phyloP scores from a whole-genome alignment of 805 yeast genomes.

The Cyberlindnera maritima region DNA sequence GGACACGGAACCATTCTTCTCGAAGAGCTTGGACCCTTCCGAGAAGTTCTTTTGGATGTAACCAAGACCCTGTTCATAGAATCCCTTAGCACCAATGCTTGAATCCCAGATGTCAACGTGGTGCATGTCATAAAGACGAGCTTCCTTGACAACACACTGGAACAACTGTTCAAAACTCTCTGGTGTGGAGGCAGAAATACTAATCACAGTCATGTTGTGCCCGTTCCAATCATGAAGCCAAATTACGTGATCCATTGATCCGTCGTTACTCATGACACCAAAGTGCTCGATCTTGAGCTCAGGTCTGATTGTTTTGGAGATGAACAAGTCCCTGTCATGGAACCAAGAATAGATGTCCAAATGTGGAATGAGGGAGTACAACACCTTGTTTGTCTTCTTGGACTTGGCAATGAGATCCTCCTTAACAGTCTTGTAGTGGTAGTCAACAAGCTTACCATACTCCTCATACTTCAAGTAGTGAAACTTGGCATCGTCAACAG shows the following conservation, averaged over 20 bases:
- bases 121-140: constrained; percentile 26
- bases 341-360: constrained; percentile 42
- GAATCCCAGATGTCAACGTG: constrained; percentile 39
- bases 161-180: constrained; percentile 29
- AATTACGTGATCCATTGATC: constrained; percentile 33
- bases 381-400: constrained; percentile 20
- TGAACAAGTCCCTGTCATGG: constrained; percentile 36
- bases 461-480: constrained; percentile 31
- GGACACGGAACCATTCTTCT: constrained; percentile 34
- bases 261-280: constrained; percentile 29
- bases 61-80: constrained; percentile 1
- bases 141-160: constrained; percentile 35
- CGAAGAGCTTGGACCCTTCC: constrained; percentile 25
- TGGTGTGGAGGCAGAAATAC: constrained; percentile 15
- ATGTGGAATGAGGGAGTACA: constrained; percentile 36
- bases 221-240: constrained; percentile 46
- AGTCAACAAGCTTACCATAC: constrained; percentile 30
- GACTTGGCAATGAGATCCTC: constrained; percentile 19
- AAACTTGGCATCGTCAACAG: constrained; percentile 1
- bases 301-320: constrained; percentile 30
- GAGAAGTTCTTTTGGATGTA: constrained; percentile 9
- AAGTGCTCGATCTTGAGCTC: constrained; percentile 19
- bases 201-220: constrained; percentile 27
- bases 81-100: constrained; percentile 22
- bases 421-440: constrained; percentile 26